Base-by-base conservation (phyloP, 495 filamentous ascomycete genomes). In the Barbatosphaeria neglecta region DNA sequence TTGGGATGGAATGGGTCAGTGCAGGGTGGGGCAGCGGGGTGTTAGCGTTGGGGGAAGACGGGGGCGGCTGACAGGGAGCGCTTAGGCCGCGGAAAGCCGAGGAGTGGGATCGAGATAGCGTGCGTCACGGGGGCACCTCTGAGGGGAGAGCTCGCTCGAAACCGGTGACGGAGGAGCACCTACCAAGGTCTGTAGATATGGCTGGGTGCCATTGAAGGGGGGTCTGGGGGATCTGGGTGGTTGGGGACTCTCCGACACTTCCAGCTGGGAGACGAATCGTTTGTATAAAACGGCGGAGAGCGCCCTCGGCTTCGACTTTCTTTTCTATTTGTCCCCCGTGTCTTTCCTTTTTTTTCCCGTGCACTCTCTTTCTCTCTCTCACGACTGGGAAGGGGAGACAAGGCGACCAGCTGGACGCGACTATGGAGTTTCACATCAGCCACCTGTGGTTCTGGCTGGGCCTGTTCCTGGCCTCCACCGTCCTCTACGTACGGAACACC, bases 401-500 rank as follows among this genome's bases (percentile, higher is more conserved):
- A n/a, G n/a, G n/a, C n/a, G n/a, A n/a, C 19, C 3, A 15, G 2
- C n/a, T 4, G 24, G 27, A 6, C 17, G 22, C 6, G 24, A 45
- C 27, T 19, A 35, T 44, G 41, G 19, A 45, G 13, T 33, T 37
- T 28, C 28, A 45, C 22, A 18, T 33, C 18, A 39, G 18, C 44
- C 44, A 46, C 11, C 31, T 46, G 20, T 37, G 31, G 44, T 24
- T 46, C 13, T 46, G 44, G 44, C 31, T 46, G 13, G 33, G 20
- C 39, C 13, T 41, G 39, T 24, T 41, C 16, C 13, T 22, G 22
- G 19, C 33, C 3, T 19, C 44, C 16, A 33, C 16, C 5, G 15
- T 24, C 1, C 20, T 24, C 19, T 46, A 46, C 22, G 44, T 46
- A 27, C 4, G 33, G 6, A 25, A 20, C 5, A 33, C 28, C 18